Conservation (phyloP, 768 basidiomycete genomes). For the Mycena haematopus region DNA sequence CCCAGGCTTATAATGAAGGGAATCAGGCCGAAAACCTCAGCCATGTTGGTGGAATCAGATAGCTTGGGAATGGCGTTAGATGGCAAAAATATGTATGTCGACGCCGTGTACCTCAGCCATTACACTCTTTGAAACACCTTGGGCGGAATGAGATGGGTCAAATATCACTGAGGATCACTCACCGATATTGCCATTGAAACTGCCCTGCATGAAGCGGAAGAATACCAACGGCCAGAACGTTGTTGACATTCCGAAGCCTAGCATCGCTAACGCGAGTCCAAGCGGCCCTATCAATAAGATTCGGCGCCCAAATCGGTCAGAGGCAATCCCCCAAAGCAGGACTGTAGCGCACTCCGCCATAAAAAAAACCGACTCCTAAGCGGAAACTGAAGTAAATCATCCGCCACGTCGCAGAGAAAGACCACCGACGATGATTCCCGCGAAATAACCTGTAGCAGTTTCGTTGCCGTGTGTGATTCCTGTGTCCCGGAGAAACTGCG, state of each 20-base stretch:
- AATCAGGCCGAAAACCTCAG: slow-evolving; percentile 44
- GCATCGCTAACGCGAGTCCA: slow-evolving; percentile 40
- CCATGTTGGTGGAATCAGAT: slow-evolving; percentile 47
- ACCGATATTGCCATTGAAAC: slow-evolving; percentile 51
- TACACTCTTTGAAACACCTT: slow-evolving; percentile 33
- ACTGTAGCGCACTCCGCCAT: slow-evolving; percentile 35
- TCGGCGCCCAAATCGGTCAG: slow-evolving; percentile 32
- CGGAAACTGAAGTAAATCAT: background rate
- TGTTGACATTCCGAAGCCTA: slow-evolving; percentile 41
- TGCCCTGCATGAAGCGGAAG: slow-evolving; percentile 39
- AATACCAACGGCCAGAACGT: slow-evolving; percentile 39
- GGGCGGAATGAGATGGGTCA: background rate
- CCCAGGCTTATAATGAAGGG: slow-evolving; percentile 45
- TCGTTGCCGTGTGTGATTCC: slow-evolving; percentile 47
- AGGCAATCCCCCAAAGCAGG: slow-evolving; percentile 35
- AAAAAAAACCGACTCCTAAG: slow-evolving; percentile 39
- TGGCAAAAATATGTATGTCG: too few relatives aligned
- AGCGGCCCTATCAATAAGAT: slow-evolving; percentile 39
- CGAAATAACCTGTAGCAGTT: slow-evolving; percentile 47
- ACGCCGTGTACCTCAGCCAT: slow-evolving; percentile 28
- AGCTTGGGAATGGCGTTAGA: slow-evolving; percentile 31
- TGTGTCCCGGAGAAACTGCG: slow-evolving; percentile 43
- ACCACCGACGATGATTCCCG: slow-evolving; percentile 47
- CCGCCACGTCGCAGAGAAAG: too few relatives aligned
- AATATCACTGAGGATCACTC: background rate